Percentiles rank a stretch among this genome's conserved stretches.
Conservation (phyloP, 129 eudicot species). For the Glebionis coronaria region DNA sequence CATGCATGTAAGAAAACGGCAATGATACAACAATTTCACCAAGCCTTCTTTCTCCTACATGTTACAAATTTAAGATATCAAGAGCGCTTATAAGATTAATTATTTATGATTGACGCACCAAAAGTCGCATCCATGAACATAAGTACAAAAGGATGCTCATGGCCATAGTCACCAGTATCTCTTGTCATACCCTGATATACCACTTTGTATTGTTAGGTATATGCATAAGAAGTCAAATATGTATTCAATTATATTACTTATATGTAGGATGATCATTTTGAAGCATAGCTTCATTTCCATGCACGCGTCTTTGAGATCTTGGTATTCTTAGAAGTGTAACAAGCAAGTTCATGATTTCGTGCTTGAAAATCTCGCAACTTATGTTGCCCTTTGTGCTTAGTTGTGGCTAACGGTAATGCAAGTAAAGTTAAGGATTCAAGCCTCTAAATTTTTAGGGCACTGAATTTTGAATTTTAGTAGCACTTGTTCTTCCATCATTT, state of each 20-base stretch:
- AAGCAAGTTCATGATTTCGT: slow-evolving; percentile 83
- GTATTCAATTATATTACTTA: slow-evolving; percentile 41
- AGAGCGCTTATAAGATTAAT: background rate
- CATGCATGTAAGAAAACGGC: slow-evolving; percentile 92
- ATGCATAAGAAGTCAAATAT: slow-evolving; percentile 1
- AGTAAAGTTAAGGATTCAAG: too few species aligned
- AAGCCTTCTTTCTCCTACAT: slow-evolving; percentile 66
- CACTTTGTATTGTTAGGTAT: background rate
- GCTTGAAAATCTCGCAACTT: slow-evolving; percentile 91
- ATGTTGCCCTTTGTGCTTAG: slow-evolving; percentile 90
- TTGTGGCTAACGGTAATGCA: too few species aligned
- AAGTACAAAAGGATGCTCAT: slow-evolving; percentile 96
- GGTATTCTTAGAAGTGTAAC: slow-evolving; percentile 84
- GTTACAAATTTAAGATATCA: slow-evolving; percentile 22
- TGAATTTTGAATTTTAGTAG: too few species aligned
- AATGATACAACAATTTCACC: slow-evolving; percentile 90
- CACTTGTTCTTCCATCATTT: too few species aligned
- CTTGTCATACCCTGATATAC: slow-evolving; percentile 81
- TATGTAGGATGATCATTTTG: slow-evolving; percentile 45
- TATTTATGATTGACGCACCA: slow-evolving; percentile 52
- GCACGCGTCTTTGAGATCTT: slow-evolving; percentile 34
- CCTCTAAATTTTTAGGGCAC: too few species aligned
- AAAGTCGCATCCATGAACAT: slow-evolving; percentile 87
- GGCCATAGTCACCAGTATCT: slow-evolving; percentile 77
- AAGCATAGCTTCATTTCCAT: slow-evolving; percentile 44